Evolutionary conservation across 306 rosid genomes (phyloP).

Genomic region (Prunus campanulata): DNA sequence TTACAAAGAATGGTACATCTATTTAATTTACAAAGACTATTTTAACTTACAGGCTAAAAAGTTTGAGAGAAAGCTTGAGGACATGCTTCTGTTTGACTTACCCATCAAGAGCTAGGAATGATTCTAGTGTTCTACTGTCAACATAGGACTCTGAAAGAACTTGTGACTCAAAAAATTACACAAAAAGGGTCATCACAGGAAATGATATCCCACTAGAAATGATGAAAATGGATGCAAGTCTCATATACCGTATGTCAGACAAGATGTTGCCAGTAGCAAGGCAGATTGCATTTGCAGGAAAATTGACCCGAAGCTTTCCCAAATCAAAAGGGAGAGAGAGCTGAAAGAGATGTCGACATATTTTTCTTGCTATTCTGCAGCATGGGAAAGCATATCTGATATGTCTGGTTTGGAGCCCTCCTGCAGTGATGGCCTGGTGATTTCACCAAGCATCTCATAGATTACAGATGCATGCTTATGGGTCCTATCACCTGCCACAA

Average conservation of each 20-base stretch:
- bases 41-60: neutral
- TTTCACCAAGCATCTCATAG: constrained; percentile 42
- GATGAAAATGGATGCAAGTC: neutral
- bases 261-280: neutral
- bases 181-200: too few relatives aligned
- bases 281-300: neutral
- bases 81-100: neutral
- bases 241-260: neutral
- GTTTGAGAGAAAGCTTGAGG: neutral
- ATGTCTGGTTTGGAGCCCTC: constrained; percentile 32
- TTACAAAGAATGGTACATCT: neutral
- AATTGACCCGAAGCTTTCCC: neutral
- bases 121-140: neutral
- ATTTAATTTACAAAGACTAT: neutral
- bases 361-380: neutral
- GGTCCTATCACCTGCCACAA: constrained; percentile 53
- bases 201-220: neutral
- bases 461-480: constrained; percentile 51
- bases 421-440: constrained; percentile 42
- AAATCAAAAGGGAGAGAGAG: neutral
- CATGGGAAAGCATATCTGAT: constrained; percentile 2
- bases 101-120: neutral
- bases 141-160: neutral
- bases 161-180: neutral
- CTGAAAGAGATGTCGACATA: neutral